A percentile compares a stretch with the other conserved stretches of the same genome.
These are phyloP conservation scores for Salix suchowensis DNA, from an alignment of 345 rosid genomes.

Conservation along the genomic window DNA sequence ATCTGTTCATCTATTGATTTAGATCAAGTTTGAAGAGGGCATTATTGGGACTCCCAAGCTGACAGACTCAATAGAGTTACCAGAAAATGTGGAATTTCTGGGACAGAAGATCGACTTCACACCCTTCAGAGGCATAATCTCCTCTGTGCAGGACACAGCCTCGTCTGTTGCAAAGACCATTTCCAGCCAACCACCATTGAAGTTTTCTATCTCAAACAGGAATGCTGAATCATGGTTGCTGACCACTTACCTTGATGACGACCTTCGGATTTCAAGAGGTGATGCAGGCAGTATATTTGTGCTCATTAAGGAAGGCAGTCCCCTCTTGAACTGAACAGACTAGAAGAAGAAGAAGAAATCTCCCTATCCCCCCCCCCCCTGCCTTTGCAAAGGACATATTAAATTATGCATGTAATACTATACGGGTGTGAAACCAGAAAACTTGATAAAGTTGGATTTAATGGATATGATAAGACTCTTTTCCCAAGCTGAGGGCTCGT, in stretches of 20 bases:
- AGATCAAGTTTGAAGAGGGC: slow-evolving; percentile 93
- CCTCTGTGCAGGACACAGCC: slow-evolving; percentile 83
- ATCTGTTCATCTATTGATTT: background rate
- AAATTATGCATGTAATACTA: no score
- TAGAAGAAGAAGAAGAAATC: background rate
- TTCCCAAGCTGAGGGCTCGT: no score
- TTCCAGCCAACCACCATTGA: slow-evolving; percentile 88
- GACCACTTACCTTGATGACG: slow-evolving; percentile 82
- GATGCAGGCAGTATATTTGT: slow-evolving; percentile 83
- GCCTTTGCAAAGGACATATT: no score
- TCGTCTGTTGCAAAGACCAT: slow-evolving; percentile 73
- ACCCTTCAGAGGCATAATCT: slow-evolving; percentile 62
- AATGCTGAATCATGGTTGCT: slow-evolving; percentile 81
- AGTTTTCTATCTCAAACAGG: slow-evolving; percentile 54
- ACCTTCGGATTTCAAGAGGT: slow-evolving; percentile 82
- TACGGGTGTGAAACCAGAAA: no score
- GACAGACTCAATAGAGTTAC: slow-evolving; percentile 77
- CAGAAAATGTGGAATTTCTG: slow-evolving; percentile 67
- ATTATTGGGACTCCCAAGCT: slow-evolving; percentile 88
- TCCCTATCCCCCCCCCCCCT: background rate
- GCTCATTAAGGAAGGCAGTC: slow-evolving; percentile 81
- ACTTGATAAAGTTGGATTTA: no score
- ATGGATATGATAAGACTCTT: no score
- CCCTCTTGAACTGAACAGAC: slow-evolving; percentile 44
- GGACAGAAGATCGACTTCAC: slow-evolving; percentile 82